Evolutionary conservation across 1,284 basidiomycete species (phyloP), one percentile per base, ranked within the genome.

Genomic region (Apiotrichum brassicae): DNA sequence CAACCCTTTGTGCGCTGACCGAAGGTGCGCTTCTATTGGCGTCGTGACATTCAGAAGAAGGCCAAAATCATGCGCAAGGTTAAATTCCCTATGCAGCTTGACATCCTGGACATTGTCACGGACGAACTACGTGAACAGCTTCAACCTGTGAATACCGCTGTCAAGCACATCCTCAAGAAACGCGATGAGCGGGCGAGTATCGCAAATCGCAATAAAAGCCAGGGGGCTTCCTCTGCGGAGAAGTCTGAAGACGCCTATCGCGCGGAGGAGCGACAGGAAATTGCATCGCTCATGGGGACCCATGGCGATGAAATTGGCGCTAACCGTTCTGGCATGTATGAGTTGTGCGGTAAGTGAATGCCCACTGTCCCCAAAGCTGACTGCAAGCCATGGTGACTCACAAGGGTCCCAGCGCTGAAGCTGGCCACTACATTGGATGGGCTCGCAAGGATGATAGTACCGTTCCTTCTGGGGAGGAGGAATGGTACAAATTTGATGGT

Each of bases 61-160:
- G 82, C 87, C 1, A 93, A 93, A 75, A 91, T 93, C 66, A 88
- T 93, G 88, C 83, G 92, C 51, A 89, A 87, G 77, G 93, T 97
- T 58, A 95, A 93, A 72, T 97, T 95, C 73, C 85, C 71, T 2
- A 48, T 71, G 26, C 75, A 94, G 62, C 83, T 93, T 39, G 93
- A 98, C 62, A 86, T 85, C 0, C 73, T 87, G 23, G 90, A 94
- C 40, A 77, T 97, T 35, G 81, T 66, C 25, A 87, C 87, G 0
- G 84, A 87, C 36, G 88, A 88, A 26, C 77, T 97, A 13, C 82
- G 83, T 56, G 76, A 74, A 14, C 86, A 84, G 66, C 68, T 93
- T 26, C 72, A 78, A 1, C 86, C 89, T 6, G 79, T 86, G 41
- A 84, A 83, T 59, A 76, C 81, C 14, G 81, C 81, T 52, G 77